Evolutionary conservation across 2,329 filamentous ascomycete genomes (phyloP).

Genomic region (Coniella vitis): DNA sequence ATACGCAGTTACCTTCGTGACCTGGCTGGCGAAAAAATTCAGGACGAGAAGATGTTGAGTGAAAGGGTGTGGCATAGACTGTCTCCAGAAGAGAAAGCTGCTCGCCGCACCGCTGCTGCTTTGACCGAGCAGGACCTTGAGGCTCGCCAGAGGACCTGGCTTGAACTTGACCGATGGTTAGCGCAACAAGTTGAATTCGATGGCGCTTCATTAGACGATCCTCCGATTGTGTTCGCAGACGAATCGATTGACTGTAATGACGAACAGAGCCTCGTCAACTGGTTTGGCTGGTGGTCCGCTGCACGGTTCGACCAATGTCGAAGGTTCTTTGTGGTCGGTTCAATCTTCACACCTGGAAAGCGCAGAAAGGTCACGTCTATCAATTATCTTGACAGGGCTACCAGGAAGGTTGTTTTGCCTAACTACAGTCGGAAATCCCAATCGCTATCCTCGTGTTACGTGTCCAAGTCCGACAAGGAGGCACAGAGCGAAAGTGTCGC

Average conservation of each 20-base stretch:
- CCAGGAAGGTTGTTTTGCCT: constrained; percentile 27
- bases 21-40: constrained; percentile 28
- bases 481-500: not conserved
- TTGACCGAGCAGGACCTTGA: constrained; percentile 12
- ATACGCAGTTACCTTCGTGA: constrained; percentile 30
- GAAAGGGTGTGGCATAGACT: constrained; percentile 12
- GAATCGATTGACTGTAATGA: constrained; percentile 47
- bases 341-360: constrained; percentile 23
- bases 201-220: constrained; percentile 26
- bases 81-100: constrained; percentile 3
- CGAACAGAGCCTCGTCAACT: constrained; percentile 56
- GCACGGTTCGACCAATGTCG: constrained; percentile 43
- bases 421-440: constrained; percentile 24
- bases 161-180: constrained; percentile 13
- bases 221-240: constrained; percentile 39
- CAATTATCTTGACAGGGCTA: not conserved
- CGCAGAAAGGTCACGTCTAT: not conserved
- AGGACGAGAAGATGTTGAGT: constrained; percentile 14
- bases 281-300: constrained; percentile 54
- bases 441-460: no score
- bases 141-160: constrained; percentile 6
- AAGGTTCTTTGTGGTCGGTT: constrained; percentile 50
- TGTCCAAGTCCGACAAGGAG: no score
- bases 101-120: not conserved
- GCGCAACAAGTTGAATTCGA: constrained; percentile 3